Evolutionary conservation across 345 rosid species (phyloP).

Genomic region (Syzygium aromaticum): DNA sequence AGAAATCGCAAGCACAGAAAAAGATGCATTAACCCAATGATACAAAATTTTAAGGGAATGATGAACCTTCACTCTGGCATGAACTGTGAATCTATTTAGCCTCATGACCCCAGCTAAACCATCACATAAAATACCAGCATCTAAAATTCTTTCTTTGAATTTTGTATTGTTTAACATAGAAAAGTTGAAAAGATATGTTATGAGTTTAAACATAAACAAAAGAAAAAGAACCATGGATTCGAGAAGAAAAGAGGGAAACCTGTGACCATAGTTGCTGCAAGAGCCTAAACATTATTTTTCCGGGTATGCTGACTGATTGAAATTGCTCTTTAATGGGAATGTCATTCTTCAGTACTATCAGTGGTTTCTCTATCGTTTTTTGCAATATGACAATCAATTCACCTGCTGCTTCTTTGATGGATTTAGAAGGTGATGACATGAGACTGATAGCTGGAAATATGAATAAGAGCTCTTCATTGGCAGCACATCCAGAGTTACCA

Average conservation of each 20-base stretch:
- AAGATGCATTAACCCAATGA: neutral
- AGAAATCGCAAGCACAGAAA: neutral
- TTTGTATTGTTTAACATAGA: neutral
- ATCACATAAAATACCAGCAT: neutral
- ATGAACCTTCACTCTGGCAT: neutral
- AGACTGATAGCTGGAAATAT: constrained; percentile 62
- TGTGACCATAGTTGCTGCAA: constrained; percentile 71
- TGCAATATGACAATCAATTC: constrained; percentile 65
- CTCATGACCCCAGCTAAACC: neutral
- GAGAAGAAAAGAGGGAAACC: constrained; percentile 29
- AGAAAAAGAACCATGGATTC: neutral
- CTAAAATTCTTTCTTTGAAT: neutral
- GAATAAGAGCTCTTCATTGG: constrained; percentile 59
- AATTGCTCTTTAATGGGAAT: constrained; percentile 20
- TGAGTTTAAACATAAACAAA: neutral
- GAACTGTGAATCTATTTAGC: neutral
- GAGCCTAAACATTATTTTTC: constrained; percentile 54
- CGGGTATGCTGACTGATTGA: constrained; percentile 46
- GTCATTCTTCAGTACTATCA: constrained; percentile 35
- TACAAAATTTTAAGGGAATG: neutral
- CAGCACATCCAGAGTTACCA: constrained; percentile 18
- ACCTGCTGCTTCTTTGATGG: constrained; percentile 62
- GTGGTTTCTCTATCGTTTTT: constrained; percentile 38
- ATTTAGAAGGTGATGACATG: constrained; percentile 75
- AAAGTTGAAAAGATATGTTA: neutral